Base-by-base conservation (phyloP, 345 rosid genomes). In the Erysimum cheiranthoides region DNA sequence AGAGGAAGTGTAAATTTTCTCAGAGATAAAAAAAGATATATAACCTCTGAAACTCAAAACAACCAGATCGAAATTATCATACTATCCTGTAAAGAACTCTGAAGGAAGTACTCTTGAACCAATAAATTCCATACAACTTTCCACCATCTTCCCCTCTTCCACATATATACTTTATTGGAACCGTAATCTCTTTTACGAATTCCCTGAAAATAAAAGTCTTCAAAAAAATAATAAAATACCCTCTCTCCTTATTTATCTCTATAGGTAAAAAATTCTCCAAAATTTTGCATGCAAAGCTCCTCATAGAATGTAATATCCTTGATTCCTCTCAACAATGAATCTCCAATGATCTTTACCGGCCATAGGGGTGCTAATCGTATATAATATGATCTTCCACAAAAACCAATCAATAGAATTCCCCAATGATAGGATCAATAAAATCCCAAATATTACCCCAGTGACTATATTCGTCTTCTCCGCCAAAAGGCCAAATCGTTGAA, bases 391-490 rank as follows among this genome's bases (percentile, higher is more conserved):
- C 72, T 43, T 39, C 51, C 18, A 52, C 51, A 42, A 27, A 42
- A 13, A 45, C 35, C 42, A 53, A 62, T 62, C 25, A 61, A 40
- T 43, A 45, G 54, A 61, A 60, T 45, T 73, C 49, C 8, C 42
- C 85, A 35, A 81, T 76, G 74, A 82, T 82, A 8, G 73, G 88
- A 76, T 92, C 91, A 14, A 73, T 74, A 73, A 86, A 82, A 68
- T 89, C 97, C 90, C 93, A 88, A 54, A 89, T 73, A 49, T 61
- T 80, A 12, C 85, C 75, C 40, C 86, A 75, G 1, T 85, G 81
- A 53, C 76, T 85, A 38, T 83, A 86, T 40, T 92, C 97, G 6
- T 90, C 96, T 63, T 87, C 97, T 25, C 79, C 81, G 0, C 84
- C 66, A 40, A 85, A 73, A 25, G 90, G 93, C 97, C 97, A 90